phyloP scores from a whole-genome alignment of 176 grass and related monocot species.

The Microstegium vimineum region DNA sequence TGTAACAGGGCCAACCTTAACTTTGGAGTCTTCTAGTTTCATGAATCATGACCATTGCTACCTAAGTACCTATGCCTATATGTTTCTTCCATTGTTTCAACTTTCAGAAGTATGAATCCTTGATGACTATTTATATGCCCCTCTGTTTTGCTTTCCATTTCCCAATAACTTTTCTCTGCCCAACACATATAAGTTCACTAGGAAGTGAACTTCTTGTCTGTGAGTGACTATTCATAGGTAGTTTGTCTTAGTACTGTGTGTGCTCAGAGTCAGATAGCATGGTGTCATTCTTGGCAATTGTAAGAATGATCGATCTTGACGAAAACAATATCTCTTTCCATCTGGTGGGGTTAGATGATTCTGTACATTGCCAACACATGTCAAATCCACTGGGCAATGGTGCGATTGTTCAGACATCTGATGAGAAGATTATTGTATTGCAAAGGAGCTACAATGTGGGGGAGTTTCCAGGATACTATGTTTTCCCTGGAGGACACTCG shows the following conservation, averaged over 20 bases:
- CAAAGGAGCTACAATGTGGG: constrained; percentile 93
- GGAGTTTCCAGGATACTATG: constrained; percentile 83
- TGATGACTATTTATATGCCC: background rate
- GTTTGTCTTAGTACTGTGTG: background rate
- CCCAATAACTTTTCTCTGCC: background rate
- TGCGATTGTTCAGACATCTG: constrained; percentile 87
- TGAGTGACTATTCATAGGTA: background rate
- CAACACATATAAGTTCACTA: no score
- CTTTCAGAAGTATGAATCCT: constrained; percentile 11
- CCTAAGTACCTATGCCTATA: no score
- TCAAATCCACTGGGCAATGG: constrained; percentile 86
- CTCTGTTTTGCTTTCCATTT: background rate
- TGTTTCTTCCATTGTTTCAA: background rate
- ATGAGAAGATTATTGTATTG: constrained; percentile 71
- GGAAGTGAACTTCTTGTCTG: no score
- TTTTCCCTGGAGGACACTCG: constrained; percentile 93
- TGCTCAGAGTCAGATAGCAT: background rate
- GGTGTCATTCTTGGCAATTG: constrained; percentile 3
- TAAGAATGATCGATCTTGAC: constrained; percentile 7
- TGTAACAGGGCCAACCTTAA: background rate
- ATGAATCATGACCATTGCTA: background rate
- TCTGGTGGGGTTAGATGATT: no score
- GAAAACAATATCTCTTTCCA: constrained; percentile 16
- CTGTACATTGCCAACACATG: constrained; percentile 67
- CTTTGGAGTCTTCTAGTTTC: background rate